A percentile compares a stretch with the other conserved stretches of the same genome.
phyloP scores from a whole-genome alignment of 2,329 filamentous ascomycete species.

The Keithomyces neogunnii region DNA sequence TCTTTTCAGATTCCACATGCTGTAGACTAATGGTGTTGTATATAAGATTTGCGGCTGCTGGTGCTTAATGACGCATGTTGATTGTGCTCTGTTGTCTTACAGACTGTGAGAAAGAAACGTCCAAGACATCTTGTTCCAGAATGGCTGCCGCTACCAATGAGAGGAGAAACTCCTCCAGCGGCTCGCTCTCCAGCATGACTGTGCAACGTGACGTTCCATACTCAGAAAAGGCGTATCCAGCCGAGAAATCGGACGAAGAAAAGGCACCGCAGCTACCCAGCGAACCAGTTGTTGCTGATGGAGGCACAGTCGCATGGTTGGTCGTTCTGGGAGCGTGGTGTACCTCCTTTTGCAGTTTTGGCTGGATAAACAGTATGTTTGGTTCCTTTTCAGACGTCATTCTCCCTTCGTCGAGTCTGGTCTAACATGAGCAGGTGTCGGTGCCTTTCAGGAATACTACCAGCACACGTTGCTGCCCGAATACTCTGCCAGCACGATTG shows the following conservation, averaged over 20 bases:
- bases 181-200: not conserved
- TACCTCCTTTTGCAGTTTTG: conserved; percentile 22
- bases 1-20: no score
- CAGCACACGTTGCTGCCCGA: conserved; percentile 29
- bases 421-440: conserved; percentile 16
- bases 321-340: conserved; percentile 23
- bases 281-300: conserved; percentile 11
- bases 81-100: not conserved
- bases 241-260: not conserved
- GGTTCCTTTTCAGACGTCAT: not conserved
- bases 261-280: not conserved
- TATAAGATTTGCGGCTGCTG: not conserved
- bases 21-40: not conserved
- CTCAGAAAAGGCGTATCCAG: not conserved
- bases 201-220: not conserved
- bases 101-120: not conserved
- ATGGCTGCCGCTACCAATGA: not conserved
- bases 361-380: conserved; percentile 18
- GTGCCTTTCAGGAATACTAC: conserved; percentile 47
- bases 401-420: not conserved
- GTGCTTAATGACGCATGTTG: not conserved
- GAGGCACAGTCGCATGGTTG: conserved; percentile 19
- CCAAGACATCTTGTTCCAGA: not conserved
- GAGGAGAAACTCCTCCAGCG: not conserved
- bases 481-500: conserved; percentile 40